Conservation (phyloP, 2,329 filamentous ascomycete species). For the Beauveria asiatica region DNA sequence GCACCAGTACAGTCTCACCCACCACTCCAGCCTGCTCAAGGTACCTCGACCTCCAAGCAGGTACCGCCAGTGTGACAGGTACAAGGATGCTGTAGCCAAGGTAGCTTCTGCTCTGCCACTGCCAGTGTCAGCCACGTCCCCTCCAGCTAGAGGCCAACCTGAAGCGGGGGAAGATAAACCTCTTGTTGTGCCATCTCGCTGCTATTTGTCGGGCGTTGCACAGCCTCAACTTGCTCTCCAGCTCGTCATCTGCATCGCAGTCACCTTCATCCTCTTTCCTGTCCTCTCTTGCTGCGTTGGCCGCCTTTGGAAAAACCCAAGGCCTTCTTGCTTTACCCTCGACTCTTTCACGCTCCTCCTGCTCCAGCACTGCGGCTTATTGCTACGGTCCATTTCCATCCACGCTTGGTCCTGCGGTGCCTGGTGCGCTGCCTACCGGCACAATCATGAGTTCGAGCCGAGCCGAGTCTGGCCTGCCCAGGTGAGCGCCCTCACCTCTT, state of each 20-base stretch:
- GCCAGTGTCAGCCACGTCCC: too few species aligned
- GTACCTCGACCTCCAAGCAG: neutral
- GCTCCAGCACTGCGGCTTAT: conserved; percentile 3
- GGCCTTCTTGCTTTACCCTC: neutral
- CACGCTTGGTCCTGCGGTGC: conserved; percentile 7
- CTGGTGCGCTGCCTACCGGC: conserved; percentile 1
- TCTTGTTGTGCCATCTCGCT: neutral
- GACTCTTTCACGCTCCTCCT: neutral
- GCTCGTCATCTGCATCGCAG: conserved; percentile 7
- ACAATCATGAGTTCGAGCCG: conserved; percentile 22
- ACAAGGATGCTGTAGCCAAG: too few species aligned
- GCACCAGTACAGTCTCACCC: too few species aligned
- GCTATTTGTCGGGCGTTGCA: conserved; percentile 7
- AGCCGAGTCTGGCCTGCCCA: conserved; percentile 28
- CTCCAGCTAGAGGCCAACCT: neutral
- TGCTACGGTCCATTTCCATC: neutral
- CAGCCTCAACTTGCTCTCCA: conserved; percentile 11
- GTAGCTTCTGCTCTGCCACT: neutral
- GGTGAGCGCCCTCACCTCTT: conserved; percentile 20
- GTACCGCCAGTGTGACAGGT: too few species aligned
- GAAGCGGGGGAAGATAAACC: conserved; percentile 1
- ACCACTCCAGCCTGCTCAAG: neutral
- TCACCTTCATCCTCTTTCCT: neutral
- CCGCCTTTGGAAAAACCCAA: neutral
- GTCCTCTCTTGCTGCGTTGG: conserved; percentile 1